Evolutionary conservation across 1,284 basidiomycete species (phyloP).

Genomic region (Trichosporon sp.): DNA sequence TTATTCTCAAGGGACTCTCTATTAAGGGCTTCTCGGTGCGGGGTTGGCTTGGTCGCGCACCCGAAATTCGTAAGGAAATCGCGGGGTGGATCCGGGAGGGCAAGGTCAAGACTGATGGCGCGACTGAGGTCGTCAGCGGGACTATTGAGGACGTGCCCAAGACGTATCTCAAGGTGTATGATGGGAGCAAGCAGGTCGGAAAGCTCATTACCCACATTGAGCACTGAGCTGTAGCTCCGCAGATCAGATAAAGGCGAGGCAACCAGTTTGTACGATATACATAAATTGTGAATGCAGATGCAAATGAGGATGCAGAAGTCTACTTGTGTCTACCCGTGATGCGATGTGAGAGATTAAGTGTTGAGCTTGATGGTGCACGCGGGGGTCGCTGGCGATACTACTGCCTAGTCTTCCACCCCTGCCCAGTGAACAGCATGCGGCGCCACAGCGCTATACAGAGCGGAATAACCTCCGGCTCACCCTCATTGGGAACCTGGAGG

Average conservation of each 20-base stretch:
- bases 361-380: too few species aligned
- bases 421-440: neutral
- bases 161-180: slow-evolving; percentile 24
- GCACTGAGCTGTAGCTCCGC: neutral
- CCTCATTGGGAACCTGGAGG: neutral
- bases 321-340: neutral
- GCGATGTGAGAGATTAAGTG: too few species aligned
- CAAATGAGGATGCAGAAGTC: neutral
- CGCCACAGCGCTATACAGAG: neutral
- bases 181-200: slow-evolving; percentile 22
- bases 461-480: neutral
- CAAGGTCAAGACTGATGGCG: slow-evolving; percentile 9
- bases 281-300: neutral
- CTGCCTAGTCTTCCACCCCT: neutral
- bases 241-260: too few species aligned
- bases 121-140: slow-evolving; percentile 19
- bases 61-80: slow-evolving; percentile 2
- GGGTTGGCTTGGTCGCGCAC: slow-evolving; percentile 21
- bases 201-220: slow-evolving; percentile 30
- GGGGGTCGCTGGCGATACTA: neutral
- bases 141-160: slow-evolving; percentile 26
- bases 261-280: too few species aligned
- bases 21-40: slow-evolving; percentile 45
- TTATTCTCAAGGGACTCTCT: slow-evolving; percentile 43
- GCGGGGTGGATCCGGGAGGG: slow-evolving; percentile 12